Percentiles rank a stretch among this genome's conserved stretches.
Evolutionary conservation across 495 filamentous ascomycete species (phyloP).

Genomic region (Penicillium salamii): DNA sequence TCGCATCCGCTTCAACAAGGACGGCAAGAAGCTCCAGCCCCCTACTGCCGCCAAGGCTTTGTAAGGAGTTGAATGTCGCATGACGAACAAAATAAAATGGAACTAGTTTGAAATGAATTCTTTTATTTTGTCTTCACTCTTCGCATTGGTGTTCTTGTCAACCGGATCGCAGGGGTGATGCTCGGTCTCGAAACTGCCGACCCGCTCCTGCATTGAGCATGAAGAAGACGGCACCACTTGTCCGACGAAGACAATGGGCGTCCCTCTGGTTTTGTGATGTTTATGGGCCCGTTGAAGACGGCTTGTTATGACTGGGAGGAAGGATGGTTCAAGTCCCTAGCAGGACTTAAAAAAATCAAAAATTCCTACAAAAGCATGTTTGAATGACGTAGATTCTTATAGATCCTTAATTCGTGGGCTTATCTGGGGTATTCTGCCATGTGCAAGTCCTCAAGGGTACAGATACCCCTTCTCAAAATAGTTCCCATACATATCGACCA

Average conservation of each 20-base stretch:
- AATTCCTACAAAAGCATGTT: conserved; percentile 11
- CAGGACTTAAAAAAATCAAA: conserved; percentile 22
- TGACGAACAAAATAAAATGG: conserved; percentile 38
- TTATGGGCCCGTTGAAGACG: conserved; percentile 13
- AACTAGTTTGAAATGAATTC: conserved; percentile 36
- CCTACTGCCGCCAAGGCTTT: conserved; percentile 72
- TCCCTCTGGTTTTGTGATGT: conserved; percentile 25
- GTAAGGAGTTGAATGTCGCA: conserved; percentile 42
- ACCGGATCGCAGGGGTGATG: conserved; percentile 18
- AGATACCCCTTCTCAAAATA: conserved; percentile 53
- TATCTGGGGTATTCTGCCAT: no score
- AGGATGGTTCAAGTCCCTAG: conserved; percentile 11
- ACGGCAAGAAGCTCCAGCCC: conserved; percentile 99
- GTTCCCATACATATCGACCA: conserved; percentile 54
- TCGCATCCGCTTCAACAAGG: conserved; percentile 98
- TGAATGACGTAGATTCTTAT: neutral
- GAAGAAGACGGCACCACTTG: conserved; percentile 16
- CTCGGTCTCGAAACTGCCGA: conserved; percentile 12
- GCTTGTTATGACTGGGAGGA: conserved; percentile 18
- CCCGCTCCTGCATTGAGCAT: conserved; percentile 16
- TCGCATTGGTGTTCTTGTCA: conserved; percentile 22
- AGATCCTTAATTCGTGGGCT: no score
- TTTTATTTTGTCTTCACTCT: conserved; percentile 36
- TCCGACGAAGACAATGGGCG: conserved; percentile 19
- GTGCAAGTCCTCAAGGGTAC: conserved; percentile 46